Conservation (phyloP, 768 basidiomycete species). For the Leccinum variicolor region DNA sequence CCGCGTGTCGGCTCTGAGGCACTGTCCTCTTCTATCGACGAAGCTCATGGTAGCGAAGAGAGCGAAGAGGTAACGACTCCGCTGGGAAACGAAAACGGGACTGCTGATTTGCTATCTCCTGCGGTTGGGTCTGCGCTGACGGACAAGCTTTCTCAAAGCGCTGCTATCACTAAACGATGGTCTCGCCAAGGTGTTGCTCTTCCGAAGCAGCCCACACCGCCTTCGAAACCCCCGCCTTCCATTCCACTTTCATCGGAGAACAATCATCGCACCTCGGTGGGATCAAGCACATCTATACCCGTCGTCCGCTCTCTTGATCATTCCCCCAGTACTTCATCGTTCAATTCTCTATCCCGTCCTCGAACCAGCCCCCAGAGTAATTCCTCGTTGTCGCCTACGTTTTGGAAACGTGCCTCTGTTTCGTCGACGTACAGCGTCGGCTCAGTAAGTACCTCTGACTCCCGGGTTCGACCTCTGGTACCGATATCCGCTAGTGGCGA, state of each 20-base stretch:
- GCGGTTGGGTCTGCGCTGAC: conserved; percentile 16
- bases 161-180: conserved; percentile 44
- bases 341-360: conserved; percentile 27
- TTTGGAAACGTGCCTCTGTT: conserved; percentile 50
- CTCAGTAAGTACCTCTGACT: conserved; percentile 42
- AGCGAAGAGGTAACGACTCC: not conserved
- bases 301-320: conserved; percentile 32
- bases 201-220: conserved; percentile 54
- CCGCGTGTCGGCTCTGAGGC: not conserved
- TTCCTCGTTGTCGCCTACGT: conserved; percentile 44
- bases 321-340: conserved; percentile 38
- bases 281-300: conserved; percentile 24
- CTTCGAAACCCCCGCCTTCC: conserved; percentile 56
- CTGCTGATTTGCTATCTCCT: not conserved
- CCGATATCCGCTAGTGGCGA: conserved; percentile 2
- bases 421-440: conserved; percentile 47
- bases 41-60: not conserved
- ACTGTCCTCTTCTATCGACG: not conserved
- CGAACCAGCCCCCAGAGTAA: conserved; percentile 41
- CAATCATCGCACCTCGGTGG: conserved; percentile 23
- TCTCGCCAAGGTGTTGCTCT: conserved; percentile 47
- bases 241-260: conserved; percentile 32
- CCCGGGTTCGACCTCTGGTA: conserved; percentile 25
- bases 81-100: not conserved
- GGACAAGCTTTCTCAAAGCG: conserved; percentile 23